Conservation (phyloP, 805 yeast genomes). For the Zygosaccharomyces rouxii region DNA sequence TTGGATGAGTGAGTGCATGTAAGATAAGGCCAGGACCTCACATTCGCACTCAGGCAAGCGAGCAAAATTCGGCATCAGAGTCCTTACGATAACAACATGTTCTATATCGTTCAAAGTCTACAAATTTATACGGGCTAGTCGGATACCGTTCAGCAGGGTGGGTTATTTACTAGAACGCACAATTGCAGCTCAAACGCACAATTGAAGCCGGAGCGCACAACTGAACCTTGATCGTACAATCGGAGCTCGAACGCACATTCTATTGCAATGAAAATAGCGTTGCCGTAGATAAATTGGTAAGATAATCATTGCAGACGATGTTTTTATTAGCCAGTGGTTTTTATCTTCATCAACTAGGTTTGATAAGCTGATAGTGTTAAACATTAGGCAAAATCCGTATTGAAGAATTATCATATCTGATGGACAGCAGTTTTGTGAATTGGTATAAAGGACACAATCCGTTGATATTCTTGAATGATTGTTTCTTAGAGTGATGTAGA, state of each 20-base stretch:
- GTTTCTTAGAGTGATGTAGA: background rate
- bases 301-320: background rate
- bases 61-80: no score
- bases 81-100: background rate
- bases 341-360: background rate
- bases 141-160: background rate
- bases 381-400: background rate
- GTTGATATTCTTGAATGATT: background rate
- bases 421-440: background rate
- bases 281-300: background rate
- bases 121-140: background rate
- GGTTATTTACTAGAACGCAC: background rate
- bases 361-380: background rate
- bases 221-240: background rate
- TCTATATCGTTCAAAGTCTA: background rate
- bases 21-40: background rate
- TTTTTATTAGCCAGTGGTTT: background rate
- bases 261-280: background rate
- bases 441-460: background rate
- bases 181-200: background rate
- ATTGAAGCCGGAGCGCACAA: background rate
- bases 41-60: no score
- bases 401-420: background rate
- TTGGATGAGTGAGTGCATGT: background rate
- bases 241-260: background rate